Evolutionary conservation across 2,329 filamentous ascomycete genomes (phyloP), one percentile per base, ranked within the genome.

Genomic region (Botrytis galanthina): DNA sequence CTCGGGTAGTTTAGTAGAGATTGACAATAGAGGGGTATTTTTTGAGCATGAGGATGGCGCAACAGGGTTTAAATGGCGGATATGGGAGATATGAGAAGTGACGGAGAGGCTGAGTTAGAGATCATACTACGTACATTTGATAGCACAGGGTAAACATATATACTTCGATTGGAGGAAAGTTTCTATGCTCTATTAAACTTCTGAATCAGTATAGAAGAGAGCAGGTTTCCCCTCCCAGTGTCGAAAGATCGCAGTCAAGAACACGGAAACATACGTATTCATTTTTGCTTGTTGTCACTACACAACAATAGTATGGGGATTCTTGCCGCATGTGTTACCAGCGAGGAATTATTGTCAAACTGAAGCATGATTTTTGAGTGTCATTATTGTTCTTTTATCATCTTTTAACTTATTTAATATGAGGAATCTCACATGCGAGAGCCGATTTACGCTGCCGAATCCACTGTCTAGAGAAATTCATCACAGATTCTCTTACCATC

Each of bases 131-230:
- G 10, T 3, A 51, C 5, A 51, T 1, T 51, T n/a, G 48, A 51
- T 0, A n/a, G 48, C 4, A n/a, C 26, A 14, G 2, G 5, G 26
- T 26, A 14, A 6, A 51, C 2, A 51, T 6, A 12, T n/a, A 51
- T 7, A 51, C 10, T 14, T 14, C 26, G 10, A n/a, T 51, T n/a
- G 4, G 0, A 3, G 0, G 3, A 12, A 3, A 1, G 4, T n/a
- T 6, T 14, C 0, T 14, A 1, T 4, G 4, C 48, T 26, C 4
- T 26, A 6, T n/a, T 6, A 12, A n/a, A 51, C 10, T 51, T 10
- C 14, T 51, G 22, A n/a, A 51, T 26, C 4, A n/a, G 48, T 14
- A n/a, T 5, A 51, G 14, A 26, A 51, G 22, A 51, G 10, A 51
- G 22, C 4, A 51, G 4, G 14, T 26, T n/a, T 51, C 4, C 4